Conservation (phyloP, 164 flowering plant species). For the Stephania japonica region DNA sequence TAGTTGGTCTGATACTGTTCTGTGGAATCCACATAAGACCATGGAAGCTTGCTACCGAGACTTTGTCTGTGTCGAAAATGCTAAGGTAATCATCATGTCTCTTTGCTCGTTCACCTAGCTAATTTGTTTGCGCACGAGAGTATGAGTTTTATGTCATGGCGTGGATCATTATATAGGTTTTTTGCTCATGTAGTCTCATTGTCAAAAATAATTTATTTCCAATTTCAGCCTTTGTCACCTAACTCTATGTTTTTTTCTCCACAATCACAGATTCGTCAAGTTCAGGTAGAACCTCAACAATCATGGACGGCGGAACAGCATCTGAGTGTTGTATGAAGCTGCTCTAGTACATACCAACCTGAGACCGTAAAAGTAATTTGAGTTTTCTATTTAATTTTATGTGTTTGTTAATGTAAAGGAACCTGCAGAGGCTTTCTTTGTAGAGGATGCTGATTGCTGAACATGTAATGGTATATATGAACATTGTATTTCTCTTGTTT, state of each 20-base stretch:
- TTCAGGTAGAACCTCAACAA: slow-evolving; percentile 25
- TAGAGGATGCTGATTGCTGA: neutral
- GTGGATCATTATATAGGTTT: neutral
- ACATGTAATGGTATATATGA: too few relatives aligned
- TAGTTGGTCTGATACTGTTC: slow-evolving; percentile 93
- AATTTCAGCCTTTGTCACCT: too few relatives aligned
- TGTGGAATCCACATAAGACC: slow-evolving; percentile 82
- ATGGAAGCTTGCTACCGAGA: slow-evolving; percentile 90
- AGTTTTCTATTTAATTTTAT: neutral
- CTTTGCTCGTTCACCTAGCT: neutral
- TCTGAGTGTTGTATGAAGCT: slow-evolving; percentile 18
- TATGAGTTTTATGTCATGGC: neutral
- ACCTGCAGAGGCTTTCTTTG: neutral
- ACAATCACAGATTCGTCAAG: slow-evolving; percentile 20
- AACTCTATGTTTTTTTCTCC: slow-evolving; percentile 2
- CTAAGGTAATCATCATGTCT: slow-evolving; percentile 45
- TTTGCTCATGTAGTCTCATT: too few relatives aligned
- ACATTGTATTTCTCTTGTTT: neutral
- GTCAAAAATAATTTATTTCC: too few relatives aligned
- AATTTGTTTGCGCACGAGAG: neutral
- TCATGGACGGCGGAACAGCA: slow-evolving; percentile 34
- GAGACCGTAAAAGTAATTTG: neutral
- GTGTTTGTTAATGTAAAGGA: neutral
- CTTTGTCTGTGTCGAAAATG: slow-evolving; percentile 96
- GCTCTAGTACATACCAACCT: neutral